Evolutionary conservation across 2,329 filamentous ascomycete species (phyloP), one percentile per base, ranked within the genome.

Genomic region (Epichloe amarillans): DNA sequence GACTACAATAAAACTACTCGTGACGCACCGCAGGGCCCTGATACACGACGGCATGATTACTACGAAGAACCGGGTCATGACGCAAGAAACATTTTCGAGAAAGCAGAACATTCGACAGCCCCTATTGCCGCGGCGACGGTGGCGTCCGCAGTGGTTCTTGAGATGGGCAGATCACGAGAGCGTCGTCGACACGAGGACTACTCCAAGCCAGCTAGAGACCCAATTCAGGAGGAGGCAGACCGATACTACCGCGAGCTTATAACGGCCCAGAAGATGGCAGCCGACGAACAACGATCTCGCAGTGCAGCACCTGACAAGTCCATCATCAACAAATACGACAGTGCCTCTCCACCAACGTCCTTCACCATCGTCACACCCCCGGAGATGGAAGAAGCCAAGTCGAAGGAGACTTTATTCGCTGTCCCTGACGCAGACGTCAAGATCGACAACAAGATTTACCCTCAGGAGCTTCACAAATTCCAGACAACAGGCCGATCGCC

Each of bases 341-440:
- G 64, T 4, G 58, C 61, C 44, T 64, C 64, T 2, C 59, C 70
- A 15, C 58, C 66, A 8, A 60, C 63, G 36, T 50, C 66, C n/a
- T 60, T 71, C 44, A 68, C 69, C 46, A 77, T 82, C 51, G 71
- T 77, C 49, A 76, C 77, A 2, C 77, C 79, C 23, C 77, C 77
- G 19, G 71, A 72, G 52, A 72, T 74, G 68, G 69, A 73, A 35
- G 64, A 69, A 64, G 63, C 2, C 58, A 64, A 11, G 37, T 52
- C 12, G 49, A 54, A 4, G 69, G 70, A 74, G 63, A 73, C 70
- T 50, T 72, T 64, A 8, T 84, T 76, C 51, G 76, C 75, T 54
- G 75, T 65, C 7, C 80, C 80, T 2, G 71, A 84, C 58, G 80
- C 80, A n/a, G 80, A 84, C 61, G 79, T 83, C 49, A 70, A 68